A percentile compares a stretch with the other conserved stretches of the same genome.
Evolutionary conservation across 805 yeast genomes (phyloP).

Genomic region (Starmera amethionina): DNA sequence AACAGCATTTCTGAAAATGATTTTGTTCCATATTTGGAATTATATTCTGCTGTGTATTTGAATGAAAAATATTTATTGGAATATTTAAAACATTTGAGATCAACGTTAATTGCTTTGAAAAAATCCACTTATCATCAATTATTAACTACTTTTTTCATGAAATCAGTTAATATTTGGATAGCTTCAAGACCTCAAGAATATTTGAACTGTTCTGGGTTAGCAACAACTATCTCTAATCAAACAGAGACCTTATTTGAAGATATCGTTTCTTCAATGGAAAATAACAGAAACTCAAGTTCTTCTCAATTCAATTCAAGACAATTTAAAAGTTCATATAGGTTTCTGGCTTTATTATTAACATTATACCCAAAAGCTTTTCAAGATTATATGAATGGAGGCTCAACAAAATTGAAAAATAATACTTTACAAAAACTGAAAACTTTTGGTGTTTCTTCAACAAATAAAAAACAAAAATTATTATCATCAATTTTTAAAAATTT

Average conservation of each 20-base stretch:
- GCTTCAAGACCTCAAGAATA: conserved; percentile 38
- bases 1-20: conserved; percentile 26
- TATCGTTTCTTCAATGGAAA: conserved; percentile 20
- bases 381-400: conserved; percentile 13
- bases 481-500: conserved; percentile 10
- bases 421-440: conserved; percentile 14
- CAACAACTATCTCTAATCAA: conserved; percentile 14
- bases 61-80: conserved; percentile 25
- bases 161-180: conserved; percentile 39
- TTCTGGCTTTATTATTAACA: conserved; percentile 24
- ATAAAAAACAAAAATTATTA: conserved; percentile 15
- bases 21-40: conserved; percentile 34
- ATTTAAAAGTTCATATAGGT: conserved; percentile 20
- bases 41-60: conserved; percentile 33
- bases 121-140: conserved; percentile 37
- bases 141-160: conserved; percentile 35
- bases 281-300: conserved; percentile 3
- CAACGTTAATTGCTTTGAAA: conserved; percentile 25
- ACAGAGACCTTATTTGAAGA: conserved; percentile 28
- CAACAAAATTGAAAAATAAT: conserved; percentile 5
- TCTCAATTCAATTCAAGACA: conserved; percentile 8
- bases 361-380: conserved; percentile 23
- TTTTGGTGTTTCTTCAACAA: conserved; percentile 5
- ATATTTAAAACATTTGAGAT: conserved; percentile 30
- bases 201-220: conserved; percentile 15